Conservation (phyloP, 2,329 filamentous ascomycete genomes). For the Ceratocystis harringtonii region DNA sequence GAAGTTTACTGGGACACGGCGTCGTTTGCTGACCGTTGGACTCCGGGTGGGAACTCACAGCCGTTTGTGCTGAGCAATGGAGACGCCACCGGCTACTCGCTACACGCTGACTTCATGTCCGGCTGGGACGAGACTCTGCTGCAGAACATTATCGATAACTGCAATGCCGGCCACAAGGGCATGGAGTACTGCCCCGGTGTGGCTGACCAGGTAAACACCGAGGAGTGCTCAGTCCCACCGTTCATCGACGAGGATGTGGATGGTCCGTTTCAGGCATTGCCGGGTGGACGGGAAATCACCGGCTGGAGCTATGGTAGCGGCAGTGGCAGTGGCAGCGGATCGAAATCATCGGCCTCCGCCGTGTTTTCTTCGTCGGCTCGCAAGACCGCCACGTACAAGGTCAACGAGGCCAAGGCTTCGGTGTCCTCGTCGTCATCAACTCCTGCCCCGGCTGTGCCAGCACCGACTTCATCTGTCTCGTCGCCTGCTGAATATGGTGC, state of each 20-base stretch:
- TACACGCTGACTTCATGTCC: constrained; percentile 58
- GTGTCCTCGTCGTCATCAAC: constrained; percentile 6
- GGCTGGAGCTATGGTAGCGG: constrained; percentile 34
- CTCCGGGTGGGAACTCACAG: constrained; percentile 34
- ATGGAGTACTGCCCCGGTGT: constrained; percentile 50
- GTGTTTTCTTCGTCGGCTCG: not conserved
- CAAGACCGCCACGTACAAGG: not conserved
- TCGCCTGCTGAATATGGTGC: too few relatives aligned
- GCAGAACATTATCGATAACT: constrained; percentile 51
- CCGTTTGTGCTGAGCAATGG: constrained; percentile 57
- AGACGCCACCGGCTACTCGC: constrained; percentile 53
- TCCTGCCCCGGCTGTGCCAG: not conserved
- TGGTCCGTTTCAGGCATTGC: constrained; percentile 33
- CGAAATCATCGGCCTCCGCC: not conserved
- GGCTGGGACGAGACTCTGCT: constrained; percentile 54
- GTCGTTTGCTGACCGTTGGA: constrained; percentile 37
- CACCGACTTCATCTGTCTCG: not conserved
- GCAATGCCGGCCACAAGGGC: constrained; percentile 42
- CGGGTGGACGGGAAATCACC: constrained; percentile 40
- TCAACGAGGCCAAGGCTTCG: constrained; percentile 6
- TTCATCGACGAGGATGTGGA: constrained; percentile 32
- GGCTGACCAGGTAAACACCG: constrained; percentile 36
- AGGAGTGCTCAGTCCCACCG: constrained; percentile 36
- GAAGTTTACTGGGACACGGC: constrained; percentile 48
- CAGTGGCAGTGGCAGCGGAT: constrained; percentile 7